phyloP scores from a whole-genome alignment of 1,284 basidiomycete species.

The Takashimella koratensis region DNA sequence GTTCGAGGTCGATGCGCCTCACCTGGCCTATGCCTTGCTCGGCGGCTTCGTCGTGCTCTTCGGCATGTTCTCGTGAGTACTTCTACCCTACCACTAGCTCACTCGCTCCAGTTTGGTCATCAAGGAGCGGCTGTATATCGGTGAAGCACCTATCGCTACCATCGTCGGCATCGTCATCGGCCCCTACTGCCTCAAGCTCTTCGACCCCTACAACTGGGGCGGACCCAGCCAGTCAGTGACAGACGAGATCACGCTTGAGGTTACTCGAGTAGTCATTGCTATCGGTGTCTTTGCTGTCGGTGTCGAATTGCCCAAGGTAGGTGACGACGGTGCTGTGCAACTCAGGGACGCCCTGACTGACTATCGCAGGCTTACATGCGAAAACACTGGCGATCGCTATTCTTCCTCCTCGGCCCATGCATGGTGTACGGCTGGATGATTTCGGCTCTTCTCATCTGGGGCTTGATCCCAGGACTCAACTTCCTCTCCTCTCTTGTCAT shows the following conservation, averaged over 20 bases:
- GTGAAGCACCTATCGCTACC: conserved; percentile 95
- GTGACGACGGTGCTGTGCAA: conserved; percentile 7
- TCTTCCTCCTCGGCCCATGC: conserved; percentile 80
- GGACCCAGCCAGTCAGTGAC: conserved; percentile 52
- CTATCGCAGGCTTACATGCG: conserved; percentile 68
- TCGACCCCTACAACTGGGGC: conserved; percentile 83
- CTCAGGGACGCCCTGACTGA: not conserved
- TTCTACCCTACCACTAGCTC: not conserved
- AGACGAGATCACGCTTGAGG: conserved; percentile 77
- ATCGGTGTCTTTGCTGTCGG: conserved; percentile 98
- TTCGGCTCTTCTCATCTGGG: conserved; percentile 79
- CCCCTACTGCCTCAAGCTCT: conserved; percentile 78
- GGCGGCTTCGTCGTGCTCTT: conserved; percentile 79
- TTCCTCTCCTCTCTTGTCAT: conserved; percentile 85
- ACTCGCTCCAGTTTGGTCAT: conserved; percentile 65
- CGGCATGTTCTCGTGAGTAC: conserved; percentile 66
- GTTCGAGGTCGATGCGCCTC: conserved; percentile 47
- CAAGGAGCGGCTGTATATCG: conserved; percentile 89
- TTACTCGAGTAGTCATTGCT: conserved; percentile 93
- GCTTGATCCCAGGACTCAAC: conserved; percentile 76
- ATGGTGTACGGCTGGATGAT: conserved; percentile 88
- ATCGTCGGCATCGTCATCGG: conserved; percentile 89
- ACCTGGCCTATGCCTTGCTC: conserved; percentile 69
- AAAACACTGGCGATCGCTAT: conserved; percentile 82
- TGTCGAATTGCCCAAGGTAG: conserved; percentile 80